A percentile compares a stretch with the other conserved stretches of the same genome.
Evolutionary conservation across 148 eudicot species (phyloP).

Genomic region (Arbutus unedo): DNA sequence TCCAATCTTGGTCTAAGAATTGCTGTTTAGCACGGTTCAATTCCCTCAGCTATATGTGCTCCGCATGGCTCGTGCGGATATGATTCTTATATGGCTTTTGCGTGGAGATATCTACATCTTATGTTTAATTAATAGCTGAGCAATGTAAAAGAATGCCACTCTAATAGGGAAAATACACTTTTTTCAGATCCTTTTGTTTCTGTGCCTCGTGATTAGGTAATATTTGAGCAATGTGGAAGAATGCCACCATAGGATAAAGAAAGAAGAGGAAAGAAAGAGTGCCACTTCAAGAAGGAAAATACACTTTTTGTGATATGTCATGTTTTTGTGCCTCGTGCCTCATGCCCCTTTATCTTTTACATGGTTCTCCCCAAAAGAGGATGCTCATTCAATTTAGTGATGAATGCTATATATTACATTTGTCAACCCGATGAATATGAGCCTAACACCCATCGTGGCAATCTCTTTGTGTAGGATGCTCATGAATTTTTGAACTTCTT

Average conservation of each 20-base stretch:
- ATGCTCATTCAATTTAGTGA: background rate
- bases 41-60: background rate
- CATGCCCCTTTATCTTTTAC: background rate
- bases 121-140: background rate
- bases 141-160: too few species aligned
- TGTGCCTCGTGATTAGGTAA: too few species aligned
- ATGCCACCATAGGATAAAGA: too few species aligned
- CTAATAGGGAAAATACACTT: too few species aligned
- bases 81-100: background rate
- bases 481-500: slow-evolving; percentile 89
- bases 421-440: background rate
- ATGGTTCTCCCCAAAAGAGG: background rate
- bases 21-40: background rate
- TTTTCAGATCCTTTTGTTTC: too few species aligned
- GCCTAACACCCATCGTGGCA: background rate
- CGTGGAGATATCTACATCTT: background rate
- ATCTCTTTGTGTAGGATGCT: slow-evolving; percentile 57
- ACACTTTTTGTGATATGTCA: background rate
- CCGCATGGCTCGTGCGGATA: background rate
- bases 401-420: background rate
- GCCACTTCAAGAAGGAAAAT: background rate
- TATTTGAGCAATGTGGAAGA: too few species aligned
- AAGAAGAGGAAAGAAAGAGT: too few species aligned
- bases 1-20: background rate
- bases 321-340: background rate